phyloP scores from a whole-genome alignment of 768 basidiomycete genomes.

The Leucocoprinus sp. region DNA sequence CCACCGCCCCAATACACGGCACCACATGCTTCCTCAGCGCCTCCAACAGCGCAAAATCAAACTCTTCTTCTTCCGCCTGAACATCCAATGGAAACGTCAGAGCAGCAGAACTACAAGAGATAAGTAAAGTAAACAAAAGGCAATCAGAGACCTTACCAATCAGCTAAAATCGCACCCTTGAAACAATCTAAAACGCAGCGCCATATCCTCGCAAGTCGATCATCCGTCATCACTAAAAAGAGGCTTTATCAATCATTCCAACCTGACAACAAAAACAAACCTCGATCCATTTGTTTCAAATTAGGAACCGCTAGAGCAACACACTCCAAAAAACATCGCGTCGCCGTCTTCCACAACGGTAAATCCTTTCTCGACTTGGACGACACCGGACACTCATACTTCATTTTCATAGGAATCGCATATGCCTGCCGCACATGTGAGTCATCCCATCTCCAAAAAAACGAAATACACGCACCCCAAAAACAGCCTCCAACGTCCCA shows the following conservation, averaged over 20 bases:
- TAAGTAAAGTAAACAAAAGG: background rate
- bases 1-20: constrained; percentile 60
- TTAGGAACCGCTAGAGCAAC: constrained; percentile 58
- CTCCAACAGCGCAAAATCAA: constrained; percentile 73
- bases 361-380: constrained; percentile 81
- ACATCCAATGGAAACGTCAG: constrained; percentile 51
- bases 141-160: constrained; percentile 48
- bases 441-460: too few relatives aligned
- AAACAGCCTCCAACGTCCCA: constrained; percentile 77
- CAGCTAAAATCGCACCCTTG: constrained; percentile 72
- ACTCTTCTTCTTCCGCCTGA: constrained; percentile 76
- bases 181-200: constrained; percentile 75
- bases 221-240: constrained; percentile 44
- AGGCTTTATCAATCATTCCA: background rate
- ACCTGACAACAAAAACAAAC: constrained; percentile 27
- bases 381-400: constrained; percentile 88
- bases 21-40: constrained; percentile 75
- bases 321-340: constrained; percentile 62
- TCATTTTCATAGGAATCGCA: constrained; percentile 85
- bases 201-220: constrained; percentile 79
- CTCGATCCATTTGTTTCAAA: constrained; percentile 40
- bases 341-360: constrained; percentile 96
- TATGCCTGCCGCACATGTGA: constrained; percentile 62
- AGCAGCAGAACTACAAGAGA: constrained; percentile 42
- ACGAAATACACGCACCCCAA: constrained; percentile 62